Percentiles rank a stretch among this genome's conserved stretches.
Conservation (phyloP, 2,329 filamentous ascomycete genomes). For the Aspergillus sp. region DNA sequence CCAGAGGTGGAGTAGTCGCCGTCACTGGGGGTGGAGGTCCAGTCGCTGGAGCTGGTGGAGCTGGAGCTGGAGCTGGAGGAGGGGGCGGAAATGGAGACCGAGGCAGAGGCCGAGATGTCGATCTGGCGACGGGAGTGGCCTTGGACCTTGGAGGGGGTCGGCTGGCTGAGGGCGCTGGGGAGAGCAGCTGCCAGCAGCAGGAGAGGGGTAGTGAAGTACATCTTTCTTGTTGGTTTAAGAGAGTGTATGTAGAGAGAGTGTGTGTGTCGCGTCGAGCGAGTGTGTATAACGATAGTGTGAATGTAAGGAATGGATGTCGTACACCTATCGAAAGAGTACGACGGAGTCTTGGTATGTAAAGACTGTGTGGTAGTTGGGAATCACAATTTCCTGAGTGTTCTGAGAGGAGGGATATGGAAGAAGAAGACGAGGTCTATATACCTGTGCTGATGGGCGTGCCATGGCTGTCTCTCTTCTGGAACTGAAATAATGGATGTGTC, state of each 20-base stretch:
- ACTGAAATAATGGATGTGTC: neutral
- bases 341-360: neutral
- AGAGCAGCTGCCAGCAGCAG: conserved; percentile 36
- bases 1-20: conserved; percentile 31
- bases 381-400: neutral
- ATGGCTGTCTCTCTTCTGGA: neutral
- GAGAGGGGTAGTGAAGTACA: conserved; percentile 34
- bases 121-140: conserved; percentile 23
- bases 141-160: conserved; percentile 16
- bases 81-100: conserved; percentile 5
- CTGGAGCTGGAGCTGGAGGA: conserved; percentile 8
- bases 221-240: conserved; percentile 16
- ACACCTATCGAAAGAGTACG: neutral
- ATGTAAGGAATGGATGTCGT: neutral
- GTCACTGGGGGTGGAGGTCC: conserved; percentile 25
- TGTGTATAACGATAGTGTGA: neutral
- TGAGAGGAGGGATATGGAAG: neutral
- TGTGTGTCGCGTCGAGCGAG: conserved; percentile 15
- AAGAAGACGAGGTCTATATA: neutral
- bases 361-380: neutral
- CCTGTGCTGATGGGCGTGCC: neutral
- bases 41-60: conserved; percentile 12
- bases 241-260: neutral
- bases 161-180: conserved; percentile 22
- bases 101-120: neutral